phyloP scores from a whole-genome alignment of 2,329 filamentous ascomycete genomes.

The Talaromyces atroroseus region DNA sequence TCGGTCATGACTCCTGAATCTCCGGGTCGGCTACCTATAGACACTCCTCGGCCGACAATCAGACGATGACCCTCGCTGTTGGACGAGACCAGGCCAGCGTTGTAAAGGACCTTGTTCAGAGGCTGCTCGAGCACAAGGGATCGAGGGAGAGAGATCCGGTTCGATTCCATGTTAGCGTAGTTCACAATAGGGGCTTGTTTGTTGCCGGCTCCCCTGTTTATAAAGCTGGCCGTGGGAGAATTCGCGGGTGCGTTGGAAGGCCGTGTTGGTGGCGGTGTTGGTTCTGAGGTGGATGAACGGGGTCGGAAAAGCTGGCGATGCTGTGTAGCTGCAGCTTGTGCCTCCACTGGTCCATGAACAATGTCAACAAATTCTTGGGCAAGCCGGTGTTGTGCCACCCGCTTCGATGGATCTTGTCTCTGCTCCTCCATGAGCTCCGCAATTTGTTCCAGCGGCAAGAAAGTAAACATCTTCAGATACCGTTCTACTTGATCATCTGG shows the following conservation, averaged over 20 bases:
- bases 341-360: conserved; percentile 64
- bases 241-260: conserved; percentile 17
- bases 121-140: conserved; percentile 45
- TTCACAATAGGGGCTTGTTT: conserved; percentile 35
- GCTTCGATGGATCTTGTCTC: conserved; percentile 59
- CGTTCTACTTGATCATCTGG: conserved; percentile 75
- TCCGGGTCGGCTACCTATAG: conserved; percentile 42
- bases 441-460: conserved; percentile 70
- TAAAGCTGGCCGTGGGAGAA: conserved; percentile 21
- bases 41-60: conserved; percentile 46
- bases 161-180: conserved; percentile 32
- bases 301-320: conserved; percentile 47
- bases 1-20: conserved; percentile 38
- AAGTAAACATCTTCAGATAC: conserved; percentile 85
- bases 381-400: conserved; percentile 75
- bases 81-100: conserved; percentile 47
- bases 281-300: conserved; percentile 28
- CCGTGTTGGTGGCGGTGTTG: conserved; percentile 25
- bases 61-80: conserved; percentile 49
- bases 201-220: conserved; percentile 33
- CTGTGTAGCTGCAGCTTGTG: conserved; percentile 55
- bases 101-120: conserved; percentile 47
- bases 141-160: conserved; percentile 42
- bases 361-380: conserved; percentile 77
- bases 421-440: conserved; percentile 63